Evolutionary conservation across 805 yeast species (phyloP), one percentile per base, ranked within the genome.

Genomic region (Pichia insulana): DNA sequence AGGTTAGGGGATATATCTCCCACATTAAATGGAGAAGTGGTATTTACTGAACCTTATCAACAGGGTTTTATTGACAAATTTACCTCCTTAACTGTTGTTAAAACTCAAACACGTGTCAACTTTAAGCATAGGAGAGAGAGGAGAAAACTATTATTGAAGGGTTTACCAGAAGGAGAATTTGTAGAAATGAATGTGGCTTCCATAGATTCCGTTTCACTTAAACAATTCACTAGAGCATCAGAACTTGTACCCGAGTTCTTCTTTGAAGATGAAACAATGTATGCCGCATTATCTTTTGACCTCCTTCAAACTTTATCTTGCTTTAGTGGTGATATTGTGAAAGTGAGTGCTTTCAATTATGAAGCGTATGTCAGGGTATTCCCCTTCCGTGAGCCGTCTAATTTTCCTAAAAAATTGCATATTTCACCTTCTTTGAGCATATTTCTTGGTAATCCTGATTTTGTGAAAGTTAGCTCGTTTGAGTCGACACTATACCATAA

Each of bases 1-100:
- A 19, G 60, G 67, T 70, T 66, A 36, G 73, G 71, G 19, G 76
- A 71, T 46, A 39, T 51, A 7, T 59, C 73, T 2, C 58, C 73
- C 16, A 58, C 56, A 4, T 52, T 76, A 16, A 69, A 70, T 47
- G 83, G 83, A 17, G 52, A 54, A 7, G 70, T 85, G 3, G 51
- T 73, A 3, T 69, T 79, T 19, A 76, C 87, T 56, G 94, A 84
- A 50, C 95, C 95, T 0, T 69, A 76, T 2, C 75, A 72, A 34
- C 94, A 84, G 55, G 95, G 95, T 1, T 49, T 57, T 7, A 52
- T 82, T 1, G 57, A 62, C 17, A 43, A 49, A 2, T 57, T 60
- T 1, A 78, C 90, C 0, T 64, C 64, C n/a, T 61, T 85, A 2
- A 70, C 78, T 2, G 59, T 83, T 26, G 71, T 79, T 15, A 71